Evolutionary conservation across 495 filamentous ascomycete species (phyloP).

Genomic region (Tetracladium setigerum): DNA sequence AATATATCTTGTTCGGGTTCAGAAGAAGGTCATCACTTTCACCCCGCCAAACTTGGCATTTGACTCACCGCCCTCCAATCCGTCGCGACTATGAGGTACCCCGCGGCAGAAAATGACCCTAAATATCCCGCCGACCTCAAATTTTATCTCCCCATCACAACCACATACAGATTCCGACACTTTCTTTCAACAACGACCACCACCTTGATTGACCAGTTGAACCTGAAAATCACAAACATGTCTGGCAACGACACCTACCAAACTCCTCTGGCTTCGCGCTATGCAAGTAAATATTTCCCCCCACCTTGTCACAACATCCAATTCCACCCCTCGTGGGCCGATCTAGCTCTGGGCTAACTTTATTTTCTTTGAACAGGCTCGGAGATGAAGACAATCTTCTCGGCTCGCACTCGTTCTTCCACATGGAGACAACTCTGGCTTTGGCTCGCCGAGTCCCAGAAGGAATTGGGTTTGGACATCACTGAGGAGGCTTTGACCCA

Average conservation of each 20-base stretch:
- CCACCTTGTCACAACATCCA: neutral
- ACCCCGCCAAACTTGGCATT: no score
- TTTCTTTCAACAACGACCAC: neutral
- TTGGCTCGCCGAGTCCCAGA: conserved; percentile 75
- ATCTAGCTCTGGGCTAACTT: conserved; percentile 1
- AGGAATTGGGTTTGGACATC: conserved; percentile 59
- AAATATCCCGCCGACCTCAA: no score
- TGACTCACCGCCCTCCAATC: no score
- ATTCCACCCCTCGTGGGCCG: conserved; percentile 4
- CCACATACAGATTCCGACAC: no score
- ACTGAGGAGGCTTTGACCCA: conserved; percentile 63
- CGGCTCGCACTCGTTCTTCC: conserved; percentile 57
- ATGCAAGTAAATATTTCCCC: conserved; percentile 50
- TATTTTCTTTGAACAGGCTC: conserved; percentile 10
- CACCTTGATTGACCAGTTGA: neutral
- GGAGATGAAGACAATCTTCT: conserved; percentile 60
- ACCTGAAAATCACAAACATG: conserved; percentile 32
- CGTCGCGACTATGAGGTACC: no score
- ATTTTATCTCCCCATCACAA: no score
- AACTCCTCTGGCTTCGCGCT: conserved; percentile 66
- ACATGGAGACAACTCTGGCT: conserved; percentile 81
- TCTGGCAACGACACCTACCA: conserved; percentile 62
- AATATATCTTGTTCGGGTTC: no score
- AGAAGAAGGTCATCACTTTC: no score
- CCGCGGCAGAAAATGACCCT: no score